A percentile compares a stretch with the other conserved stretches of the same genome.
These are phyloP conservation scores for Cadophora malorum DNA, from an alignment of 2,329 filamentous ascomycete genomes.

Conservation along the genomic window DNA sequence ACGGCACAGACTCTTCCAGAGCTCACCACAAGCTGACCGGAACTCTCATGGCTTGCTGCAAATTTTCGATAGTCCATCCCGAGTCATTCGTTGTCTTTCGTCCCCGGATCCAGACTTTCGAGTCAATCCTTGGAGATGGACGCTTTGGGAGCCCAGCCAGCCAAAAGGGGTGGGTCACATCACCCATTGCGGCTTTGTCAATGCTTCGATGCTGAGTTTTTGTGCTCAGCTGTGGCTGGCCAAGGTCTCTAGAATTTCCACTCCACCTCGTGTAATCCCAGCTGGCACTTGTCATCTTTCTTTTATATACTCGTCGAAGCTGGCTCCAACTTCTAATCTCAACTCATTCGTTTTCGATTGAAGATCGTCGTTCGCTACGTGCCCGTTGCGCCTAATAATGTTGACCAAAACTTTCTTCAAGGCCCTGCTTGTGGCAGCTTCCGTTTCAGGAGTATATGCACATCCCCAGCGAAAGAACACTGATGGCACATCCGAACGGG, in stretches of 20 bases:
- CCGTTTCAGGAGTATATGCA: constrained; percentile 22
- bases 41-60: constrained; percentile 23
- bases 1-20: constrained; percentile 10
- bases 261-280: constrained; percentile 18
- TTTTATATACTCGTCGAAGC: constrained; percentile 16
- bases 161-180: not conserved
- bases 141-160: constrained; percentile 17
- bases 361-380: constrained; percentile 9
- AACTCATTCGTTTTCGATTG: constrained; percentile 16
- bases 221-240: constrained; percentile 12
- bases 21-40: not conserved
- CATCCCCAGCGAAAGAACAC: constrained; percentile 3
- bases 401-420: constrained; percentile 26
- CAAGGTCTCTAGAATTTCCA: not conserved
- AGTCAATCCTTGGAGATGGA: constrained; percentile 1
- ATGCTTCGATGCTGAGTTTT: constrained; percentile 9
- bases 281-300: constrained; percentile 3
- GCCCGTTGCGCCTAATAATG: constrained; percentile 28
- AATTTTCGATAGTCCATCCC: constrained; percentile 20
- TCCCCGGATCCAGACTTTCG: constrained; percentile 7
- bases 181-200: constrained; percentile 5
- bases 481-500: constrained; percentile 2
- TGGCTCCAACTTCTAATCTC: not conserved
- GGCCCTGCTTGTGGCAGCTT: constrained; percentile 22
- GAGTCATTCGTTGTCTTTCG: not conserved